phyloP scores from a whole-genome alignment of 2,329 filamentous ascomycete species.

The Cladosporium sp. region DNA sequence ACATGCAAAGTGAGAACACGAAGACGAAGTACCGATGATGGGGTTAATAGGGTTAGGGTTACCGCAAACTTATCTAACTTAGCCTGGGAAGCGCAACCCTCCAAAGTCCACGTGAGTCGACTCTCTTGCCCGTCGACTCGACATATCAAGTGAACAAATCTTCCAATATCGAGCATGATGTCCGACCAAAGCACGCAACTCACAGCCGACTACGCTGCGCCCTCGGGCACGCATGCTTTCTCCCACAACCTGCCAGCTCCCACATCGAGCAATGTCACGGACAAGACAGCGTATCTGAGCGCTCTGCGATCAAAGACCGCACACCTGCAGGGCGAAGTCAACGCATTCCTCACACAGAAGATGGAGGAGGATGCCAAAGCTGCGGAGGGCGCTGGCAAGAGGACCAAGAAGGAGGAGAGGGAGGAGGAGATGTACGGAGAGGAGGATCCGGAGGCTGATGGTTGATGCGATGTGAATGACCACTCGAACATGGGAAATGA shows the following conservation, averaged over 20 bases:
- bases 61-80: no score
- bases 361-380: conserved; percentile 67
- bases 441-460: conserved; percentile 62
- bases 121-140: no score
- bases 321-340: conserved; percentile 62
- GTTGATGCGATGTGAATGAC: conserved; percentile 6
- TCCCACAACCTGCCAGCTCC: conserved; percentile 18
- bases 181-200: conserved; percentile 13
- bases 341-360: conserved; percentile 64
- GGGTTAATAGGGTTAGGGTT: no score
- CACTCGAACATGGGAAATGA: no score
- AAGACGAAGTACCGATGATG: no score
- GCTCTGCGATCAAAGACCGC: conserved; percentile 55
- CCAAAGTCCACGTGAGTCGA: no score
- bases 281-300: conserved; percentile 58
- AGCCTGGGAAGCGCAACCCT: no score
- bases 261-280: conserved; percentile 20
- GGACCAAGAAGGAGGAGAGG: conserved; percentile 33
- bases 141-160: no score
- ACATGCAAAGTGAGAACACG: no score
- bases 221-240: conserved; percentile 23
- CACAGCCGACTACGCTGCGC: conserved; percentile 25
- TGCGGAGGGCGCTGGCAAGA: conserved; percentile 30
- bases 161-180: not conserved
- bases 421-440: conserved; percentile 79